Conservation (phyloP, 495 filamentous ascomycete species). For the Penicillium diatomitis region DNA sequence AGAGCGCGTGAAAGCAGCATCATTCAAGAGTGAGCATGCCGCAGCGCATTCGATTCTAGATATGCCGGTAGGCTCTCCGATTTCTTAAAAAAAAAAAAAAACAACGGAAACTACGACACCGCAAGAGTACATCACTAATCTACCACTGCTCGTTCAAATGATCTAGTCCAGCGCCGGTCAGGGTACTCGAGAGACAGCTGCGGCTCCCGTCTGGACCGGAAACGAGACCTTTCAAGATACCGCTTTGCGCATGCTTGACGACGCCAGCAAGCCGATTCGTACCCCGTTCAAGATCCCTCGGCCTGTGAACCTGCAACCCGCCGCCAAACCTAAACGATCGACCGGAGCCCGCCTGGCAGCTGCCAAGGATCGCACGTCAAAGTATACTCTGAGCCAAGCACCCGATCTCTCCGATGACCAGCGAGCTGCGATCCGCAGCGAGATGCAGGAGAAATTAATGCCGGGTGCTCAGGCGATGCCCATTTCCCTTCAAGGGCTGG, state of each 20-base stretch:
- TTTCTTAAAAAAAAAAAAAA: too few species aligned
- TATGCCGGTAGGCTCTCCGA: slow-evolving; percentile 42
- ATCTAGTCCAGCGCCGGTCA: slow-evolving; percentile 51
- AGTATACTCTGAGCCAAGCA: slow-evolving; percentile 58
- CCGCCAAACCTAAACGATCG: slow-evolving; percentile 32
- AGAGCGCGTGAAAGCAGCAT: slow-evolving; percentile 58
- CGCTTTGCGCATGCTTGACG: slow-evolving; percentile 79
- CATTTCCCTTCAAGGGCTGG: slow-evolving; percentile 66
- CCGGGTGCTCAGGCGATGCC: slow-evolving; percentile 68
- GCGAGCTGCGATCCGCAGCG: slow-evolving; percentile 53
- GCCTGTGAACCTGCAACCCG: slow-evolving; percentile 54
- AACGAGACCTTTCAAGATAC: slow-evolving; percentile 64
- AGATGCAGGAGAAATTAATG: slow-evolving; percentile 72
- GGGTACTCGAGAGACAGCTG: slow-evolving; percentile 64
- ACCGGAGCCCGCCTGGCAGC: slow-evolving; percentile 56
- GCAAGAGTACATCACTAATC: not conserved
- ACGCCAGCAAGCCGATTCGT: slow-evolving; percentile 67
- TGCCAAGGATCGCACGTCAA: slow-evolving; percentile 68
- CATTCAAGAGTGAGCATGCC: slow-evolving; percentile 62
- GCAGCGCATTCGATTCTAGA: slow-evolving; percentile 57
- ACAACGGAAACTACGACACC: too few species aligned
- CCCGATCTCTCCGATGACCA: slow-evolving; percentile 56
- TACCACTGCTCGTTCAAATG: not conserved
- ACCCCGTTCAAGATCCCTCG: slow-evolving; percentile 42
- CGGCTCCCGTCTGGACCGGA: slow-evolving; percentile 69